These are phyloP conservation scores for Paxillus involutus DNA, from an alignment of 768 basidiomycete genomes.

Conservation along the genomic window DNA sequence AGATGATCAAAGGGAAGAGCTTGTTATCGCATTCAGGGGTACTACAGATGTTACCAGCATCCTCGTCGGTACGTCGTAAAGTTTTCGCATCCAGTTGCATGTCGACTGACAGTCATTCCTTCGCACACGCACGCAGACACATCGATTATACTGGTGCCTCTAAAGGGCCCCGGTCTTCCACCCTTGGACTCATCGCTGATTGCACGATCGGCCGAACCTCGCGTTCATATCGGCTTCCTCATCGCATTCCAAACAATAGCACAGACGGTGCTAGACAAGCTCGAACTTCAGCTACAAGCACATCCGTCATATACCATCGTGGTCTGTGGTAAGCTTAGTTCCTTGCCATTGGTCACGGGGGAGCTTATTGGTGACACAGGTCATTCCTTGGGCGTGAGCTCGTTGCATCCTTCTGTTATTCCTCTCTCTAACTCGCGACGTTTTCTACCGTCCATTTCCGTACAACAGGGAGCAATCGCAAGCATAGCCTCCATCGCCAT, in stretches of 20 bases:
- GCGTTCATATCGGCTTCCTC: conserved; percentile 38
- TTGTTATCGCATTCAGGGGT: conserved; percentile 43
- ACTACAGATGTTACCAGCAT: conserved; percentile 26
- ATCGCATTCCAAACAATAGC: conserved; percentile 36
- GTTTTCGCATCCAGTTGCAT: no score
- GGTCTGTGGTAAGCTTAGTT: conserved; percentile 27
- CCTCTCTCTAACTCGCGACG: conserved; percentile 3
- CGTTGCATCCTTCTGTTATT: neutral
- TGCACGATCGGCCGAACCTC: conserved; percentile 12
- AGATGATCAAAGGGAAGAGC: conserved; percentile 41
- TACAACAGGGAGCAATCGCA: conserved; percentile 36
- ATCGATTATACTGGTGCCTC: conserved; percentile 16
- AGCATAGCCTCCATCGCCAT: conserved; percentile 37
- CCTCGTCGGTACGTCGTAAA: conserved; percentile 14
- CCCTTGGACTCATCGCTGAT: neutral
- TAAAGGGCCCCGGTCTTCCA: conserved; percentile 28
- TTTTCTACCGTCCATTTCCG: neutral
- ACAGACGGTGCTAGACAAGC: conserved; percentile 24
- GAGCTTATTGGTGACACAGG: conserved; percentile 21
- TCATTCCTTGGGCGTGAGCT: conserved; percentile 40
- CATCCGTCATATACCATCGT: conserved; percentile 36
- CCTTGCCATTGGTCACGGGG: neutral
- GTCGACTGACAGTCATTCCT: no score
- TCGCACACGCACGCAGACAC: conserved; percentile 15
- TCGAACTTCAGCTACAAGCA: conserved; percentile 29